phyloP scores from a whole-genome alignment of 441 rosid genomes.

The Euphorbia schlechtendalii region DNA sequence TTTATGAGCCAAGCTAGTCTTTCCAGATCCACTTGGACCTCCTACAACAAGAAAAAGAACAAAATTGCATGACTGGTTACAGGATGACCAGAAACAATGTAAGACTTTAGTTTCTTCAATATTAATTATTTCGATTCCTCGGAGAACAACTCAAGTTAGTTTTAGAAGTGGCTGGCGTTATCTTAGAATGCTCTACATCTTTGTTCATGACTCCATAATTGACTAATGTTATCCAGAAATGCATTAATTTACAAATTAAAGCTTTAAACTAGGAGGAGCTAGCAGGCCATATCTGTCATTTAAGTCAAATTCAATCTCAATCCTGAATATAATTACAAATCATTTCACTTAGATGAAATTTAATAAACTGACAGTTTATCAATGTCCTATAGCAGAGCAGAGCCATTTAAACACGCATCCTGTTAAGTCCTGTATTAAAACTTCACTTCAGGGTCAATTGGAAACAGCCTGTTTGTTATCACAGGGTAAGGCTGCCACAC shows the following conservation, averaged over 20 bases:
- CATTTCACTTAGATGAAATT: not conserved
- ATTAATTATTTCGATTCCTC: not conserved
- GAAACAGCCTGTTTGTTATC: too few species aligned
- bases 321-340: not conserved
- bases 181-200: too few species aligned
- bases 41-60: slow-evolving; percentile 43
- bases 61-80: not conserved
- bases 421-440: too few species aligned
- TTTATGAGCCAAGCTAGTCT: slow-evolving; percentile 99
- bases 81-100: slow-evolving; percentile 4
- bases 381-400: not conserved
- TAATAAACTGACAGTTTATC: not conserved
- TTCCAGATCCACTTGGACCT: slow-evolving; percentile 99
- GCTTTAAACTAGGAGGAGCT: not conserved
- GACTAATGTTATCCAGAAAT: not conserved
- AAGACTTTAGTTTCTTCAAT: not conserved
- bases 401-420: not conserved
- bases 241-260: not conserved
- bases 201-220: not conserved
- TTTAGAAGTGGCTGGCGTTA: too few species aligned
- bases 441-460: too few species aligned
- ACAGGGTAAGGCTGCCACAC: too few species aligned
- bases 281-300: not conserved
- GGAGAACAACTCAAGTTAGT: not conserved
- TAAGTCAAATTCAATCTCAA: slow-evolving; percentile 2